Evolutionary conservation across 345 rosid genomes (phyloP), one percentile per base, ranked within the genome.

Genomic region (Citrus cavaleriei): DNA sequence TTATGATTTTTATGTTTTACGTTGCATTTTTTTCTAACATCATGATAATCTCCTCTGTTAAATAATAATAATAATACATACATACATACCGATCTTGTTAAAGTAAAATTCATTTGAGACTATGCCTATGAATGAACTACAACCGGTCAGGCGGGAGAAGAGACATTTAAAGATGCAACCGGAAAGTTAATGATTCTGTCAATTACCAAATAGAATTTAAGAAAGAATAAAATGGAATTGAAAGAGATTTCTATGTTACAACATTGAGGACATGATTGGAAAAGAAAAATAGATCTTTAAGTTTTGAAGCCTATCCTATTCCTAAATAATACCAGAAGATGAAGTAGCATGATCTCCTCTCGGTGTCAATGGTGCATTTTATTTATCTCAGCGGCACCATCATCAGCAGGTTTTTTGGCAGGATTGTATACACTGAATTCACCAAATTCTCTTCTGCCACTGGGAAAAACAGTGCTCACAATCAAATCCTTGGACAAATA

Each of bases 401-500:
- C 74, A 42, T 30, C 73, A 24, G 72, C 80, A 49, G 74, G 70
- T 76, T 82, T 89, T 82, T 88, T 91, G 40, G 84, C 77, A 54
- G 93, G 94, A 83, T 91, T 91, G 87, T 89, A 96, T 34, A 94
- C 97, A 64, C 98, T 96, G 89, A 87, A 94, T 63, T 96, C 97
- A 1, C 97, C 97, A 30, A 93, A 95, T 21, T 93, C 97, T 84
- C 98, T 92, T 80, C 88, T 93, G 58, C 98, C 97, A 84, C 99
- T 94, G 89, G 73, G 79, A 85, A 91, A 88, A 87, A 84, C 78
- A 85, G 67, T 49, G 79, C 66, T 32, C 87, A 84, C 57, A 81
- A 79, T 93, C 90, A 93, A 82, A 89, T 70, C 90, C 86, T 88
- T 84, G 80, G 55, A 80, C 75, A 73, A 70, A 70, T 76, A 84